Evolutionary conservation across 768 basidiomycete genomes (phyloP).

Genomic region (Pleurotus tuoliensis): DNA sequence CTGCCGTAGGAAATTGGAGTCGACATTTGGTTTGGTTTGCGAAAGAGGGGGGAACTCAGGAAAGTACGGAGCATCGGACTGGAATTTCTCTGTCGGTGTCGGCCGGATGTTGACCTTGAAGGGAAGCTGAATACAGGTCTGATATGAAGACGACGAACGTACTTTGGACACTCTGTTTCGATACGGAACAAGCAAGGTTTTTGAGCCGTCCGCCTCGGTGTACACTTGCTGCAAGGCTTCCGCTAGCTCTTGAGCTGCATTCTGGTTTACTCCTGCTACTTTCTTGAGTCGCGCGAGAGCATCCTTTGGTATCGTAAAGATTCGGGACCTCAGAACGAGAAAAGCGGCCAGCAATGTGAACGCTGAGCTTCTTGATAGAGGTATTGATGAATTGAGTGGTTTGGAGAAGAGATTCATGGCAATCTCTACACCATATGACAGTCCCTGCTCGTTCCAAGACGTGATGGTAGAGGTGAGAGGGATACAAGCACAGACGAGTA

Average conservation of each 20-base stretch:
- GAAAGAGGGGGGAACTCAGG: slow-evolving; percentile 45
- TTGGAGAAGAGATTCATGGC: slow-evolving; percentile 22
- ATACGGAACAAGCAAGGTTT: slow-evolving; percentile 66
- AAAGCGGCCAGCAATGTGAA: slow-evolving; percentile 40
- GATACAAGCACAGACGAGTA: no score
- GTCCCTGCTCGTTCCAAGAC: no score
- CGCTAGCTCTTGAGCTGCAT: slow-evolving; percentile 38
- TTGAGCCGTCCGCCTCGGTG: slow-evolving; percentile 51
- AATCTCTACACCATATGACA: no score
- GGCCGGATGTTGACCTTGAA: slow-evolving; percentile 41
- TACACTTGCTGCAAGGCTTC: slow-evolving; percentile 61
- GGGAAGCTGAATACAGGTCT: neutral
- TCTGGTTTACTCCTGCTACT: slow-evolving; percentile 21
- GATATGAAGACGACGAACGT: slow-evolving; percentile 11
- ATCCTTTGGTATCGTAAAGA: slow-evolving; percentile 31
- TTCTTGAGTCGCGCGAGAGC: slow-evolving; percentile 23
- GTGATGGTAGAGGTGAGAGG: no score
- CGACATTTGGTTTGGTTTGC: slow-evolving; percentile 59
- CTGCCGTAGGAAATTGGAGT: slow-evolving; percentile 66
- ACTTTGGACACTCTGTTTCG: slow-evolving; percentile 56
- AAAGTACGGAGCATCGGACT: slow-evolving; percentile 54
- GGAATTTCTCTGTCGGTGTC: slow-evolving; percentile 46
- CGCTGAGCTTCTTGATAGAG: slow-evolving; percentile 23
- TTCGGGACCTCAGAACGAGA: slow-evolving; percentile 48
- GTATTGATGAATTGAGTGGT: slow-evolving; percentile 10